Base-by-base conservation (phyloP, 73 alveolate genomes). In the Paramecium biaurelia region DNA sequence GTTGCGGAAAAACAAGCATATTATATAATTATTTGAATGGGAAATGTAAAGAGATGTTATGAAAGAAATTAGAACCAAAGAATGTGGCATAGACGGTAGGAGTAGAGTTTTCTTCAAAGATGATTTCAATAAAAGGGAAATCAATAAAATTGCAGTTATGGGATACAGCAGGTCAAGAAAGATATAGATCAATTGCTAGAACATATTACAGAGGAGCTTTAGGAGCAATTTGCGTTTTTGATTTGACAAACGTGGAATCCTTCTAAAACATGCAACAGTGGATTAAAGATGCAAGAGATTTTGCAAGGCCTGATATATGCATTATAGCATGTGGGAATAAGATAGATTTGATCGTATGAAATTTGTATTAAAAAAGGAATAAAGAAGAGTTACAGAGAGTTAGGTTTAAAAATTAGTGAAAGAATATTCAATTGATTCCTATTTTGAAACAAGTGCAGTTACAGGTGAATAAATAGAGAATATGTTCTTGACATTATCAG, bases 131-230 rank as follows among this genome's bases (percentile, higher is more conserved):
- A 18, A 94, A 94, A 58, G 97, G 94, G 57, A 97, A 97, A 89
- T 68, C 86, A 12, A 86, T 97, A 43, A 97, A 97, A 87, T 90
- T 97, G 88, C 94, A 97, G 85, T 93, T 97, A n/a, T 97, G 98
- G 98, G 99, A 97, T 92, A 97, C 99, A 1, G 99, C 99, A 14
- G 99, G 99, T 12, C 93, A 97, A 70, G 99, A 97, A 57, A 37
- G 97, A 53, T 97, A 95, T 89, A 94, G 96, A 58, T 95, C 98
- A 15, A 94, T 97, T 38, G 97, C 97, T 32, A 97, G 95, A 68
- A 95, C 96, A 59, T 97, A 96, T 92, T 97, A 97, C 79, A 57
- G 99, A 82, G 99, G 99, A 23, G 98, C 98, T 15, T 97, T 95
- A 59, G 96, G 97, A 3, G 99, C 98, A 14, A 89, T 97, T 11